Base-by-base conservation (phyloP, 176 grass and related monocot genomes). In the Secale cereale region DNA sequence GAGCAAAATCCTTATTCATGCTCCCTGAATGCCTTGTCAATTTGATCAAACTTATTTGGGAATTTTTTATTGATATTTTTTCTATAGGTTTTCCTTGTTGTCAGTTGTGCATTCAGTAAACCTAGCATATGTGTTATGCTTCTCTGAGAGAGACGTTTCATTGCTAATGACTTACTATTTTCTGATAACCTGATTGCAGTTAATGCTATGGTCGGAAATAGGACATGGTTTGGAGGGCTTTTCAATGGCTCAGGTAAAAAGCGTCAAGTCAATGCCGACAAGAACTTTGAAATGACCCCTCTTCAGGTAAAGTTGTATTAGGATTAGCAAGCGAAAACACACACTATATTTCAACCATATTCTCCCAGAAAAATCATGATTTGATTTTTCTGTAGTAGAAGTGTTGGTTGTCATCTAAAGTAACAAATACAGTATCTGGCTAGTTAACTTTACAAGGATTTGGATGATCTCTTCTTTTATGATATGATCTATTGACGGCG, bases 151-250 rank as follows among this genome's bases (percentile, higher is more conserved):
- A 65, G 11, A 83, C 29, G 3, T 29, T 81, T 82, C 12, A 32
- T 65, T 65, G 5, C 25, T 14, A 30, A 27, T 69, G 33, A 69
- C 77, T 48, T 62, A 25, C 65, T 48, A 1, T 27, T 77, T 32
- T 60, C 54, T 23, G 10, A 74, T 66, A 27, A 60, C 63, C 11
- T 30, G 57, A 75, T 78, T 71, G 70, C 81, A 98, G 95, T 84
- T 74, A 81, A 90, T 90, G 87, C 89, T 87, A 95, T 98, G 95
- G 93, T 95, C 93, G 95, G 93, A 85, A 85, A 85, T 87, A 85
- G 85, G 83, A 79, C 89, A 69, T 98, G 95, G 95, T 88, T 98
- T 90, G 91, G 83, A 87, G 93, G 95, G 46, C 71, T 98, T 81
- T 98, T 95, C 87, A 93, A 85, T 48, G 78, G 93, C 81, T 86